Evolutionary conservation across 148 eudicot species (phyloP).

Genomic region (Amaranthus palmeri): DNA sequence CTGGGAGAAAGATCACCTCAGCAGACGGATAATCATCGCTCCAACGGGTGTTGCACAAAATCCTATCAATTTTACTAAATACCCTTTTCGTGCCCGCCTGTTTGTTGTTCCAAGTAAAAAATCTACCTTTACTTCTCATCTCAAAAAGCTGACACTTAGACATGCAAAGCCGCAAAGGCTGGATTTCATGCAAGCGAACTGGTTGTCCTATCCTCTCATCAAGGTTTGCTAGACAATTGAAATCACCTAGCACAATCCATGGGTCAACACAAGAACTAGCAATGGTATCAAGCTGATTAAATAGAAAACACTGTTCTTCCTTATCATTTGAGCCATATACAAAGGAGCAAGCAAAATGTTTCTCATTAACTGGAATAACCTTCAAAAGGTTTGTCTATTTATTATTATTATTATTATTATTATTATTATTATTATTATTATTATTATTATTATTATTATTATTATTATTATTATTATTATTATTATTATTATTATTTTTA

Average conservation of each 20-base stretch:
- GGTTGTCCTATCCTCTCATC: neutral
- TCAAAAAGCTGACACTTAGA: neutral
- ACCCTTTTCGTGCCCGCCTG: neutral
- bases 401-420: too few relatives aligned
- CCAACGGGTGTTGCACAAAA: neutral
- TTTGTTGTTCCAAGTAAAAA: neutral
- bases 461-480: too few relatives aligned
- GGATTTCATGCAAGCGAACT: neutral
- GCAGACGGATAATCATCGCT: neutral
- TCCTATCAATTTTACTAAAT: neutral
- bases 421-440: too few relatives aligned
- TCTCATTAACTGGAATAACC: neutral
- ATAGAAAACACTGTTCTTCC: neutral
- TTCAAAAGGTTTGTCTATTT: too few relatives aligned
- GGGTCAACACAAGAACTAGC: neutral
- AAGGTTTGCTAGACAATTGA: neutral
- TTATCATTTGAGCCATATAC: neutral
- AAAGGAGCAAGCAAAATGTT: neutral
- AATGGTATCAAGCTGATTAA: neutral
- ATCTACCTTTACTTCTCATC: neutral
- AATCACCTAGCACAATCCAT: neutral
- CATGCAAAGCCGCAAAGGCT: neutral
- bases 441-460: too few relatives aligned
- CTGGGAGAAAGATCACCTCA: neutral
- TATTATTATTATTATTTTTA: too few relatives aligned